Base-by-base conservation (phyloP, 371 early-diverging fungal genomes). In the Cladochytrium tenue region DNA sequence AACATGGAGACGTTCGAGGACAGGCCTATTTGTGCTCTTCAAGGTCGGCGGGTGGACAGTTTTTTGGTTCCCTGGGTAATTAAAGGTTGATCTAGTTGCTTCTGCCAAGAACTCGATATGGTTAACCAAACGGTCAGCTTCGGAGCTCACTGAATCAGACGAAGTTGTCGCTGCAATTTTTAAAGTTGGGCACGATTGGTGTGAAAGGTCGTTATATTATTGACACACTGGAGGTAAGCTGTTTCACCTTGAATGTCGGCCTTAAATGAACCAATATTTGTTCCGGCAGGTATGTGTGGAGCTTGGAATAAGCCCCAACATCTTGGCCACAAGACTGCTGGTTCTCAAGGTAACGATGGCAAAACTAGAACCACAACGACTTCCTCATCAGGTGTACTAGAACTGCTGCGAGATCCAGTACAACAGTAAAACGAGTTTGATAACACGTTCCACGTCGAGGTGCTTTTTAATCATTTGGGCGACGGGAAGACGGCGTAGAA, bases 1-100 rank as follows among this genome's bases (percentile, higher is more conserved):
- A 84, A 83, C 62, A 72, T 86, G 10, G 80, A 79, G 23, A 51
- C 62, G 58, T 59, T 67, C 31, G 69, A 69, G 57, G 73, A 67
- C 51, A 13, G 66, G 50, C 64, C 66, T 35, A 10, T 73, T 32
- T 27, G 34, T 17, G 32, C 51, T 53, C 58, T 56, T 53, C 30
- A 60, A 32, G 31, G 17, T 52, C 30, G 15, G 32, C 71, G 70
- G 51, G 59, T 67, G 10, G 64, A 66, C n/a, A 25, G 60, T 68
- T 60, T 43, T 25, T 15, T 28, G 17, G 4, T 53, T 3, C 57
- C 53, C n/a, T n/a, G n/a, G n/a, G n/a, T n/a, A n/a, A n/a, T n/a
- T n/a, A n/a, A n/a, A n/a, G n/a, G n/a, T n/a, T n/a, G n/a, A n/a
- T n/a, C n/a, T n/a, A 28, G 59, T 53, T 34, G 58, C 32, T 51